These are phyloP conservation scores for Cubamyces lactineus DNA, from an alignment of 768 basidiomycete species.

Conservation along the genomic window DNA sequence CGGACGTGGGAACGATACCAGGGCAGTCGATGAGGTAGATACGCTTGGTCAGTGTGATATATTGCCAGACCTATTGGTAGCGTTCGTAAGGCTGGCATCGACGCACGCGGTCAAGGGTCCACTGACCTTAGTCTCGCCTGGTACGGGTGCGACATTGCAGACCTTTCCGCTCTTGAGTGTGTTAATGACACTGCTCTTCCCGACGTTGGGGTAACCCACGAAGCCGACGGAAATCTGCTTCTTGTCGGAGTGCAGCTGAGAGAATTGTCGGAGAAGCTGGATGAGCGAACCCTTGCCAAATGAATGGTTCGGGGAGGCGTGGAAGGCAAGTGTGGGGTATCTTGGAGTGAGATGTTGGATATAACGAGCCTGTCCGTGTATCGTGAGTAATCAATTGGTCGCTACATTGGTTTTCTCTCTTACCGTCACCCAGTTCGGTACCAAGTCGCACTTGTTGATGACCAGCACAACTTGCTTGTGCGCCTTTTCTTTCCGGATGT, in stretches of 20 bases:
- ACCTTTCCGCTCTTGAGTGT: constrained; percentile 98
- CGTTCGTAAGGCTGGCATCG: no score
- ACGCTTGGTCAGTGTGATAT: constrained; percentile 92
- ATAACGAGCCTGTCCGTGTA: constrained; percentile 75
- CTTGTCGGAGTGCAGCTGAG: constrained; percentile 96
- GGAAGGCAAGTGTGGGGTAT: constrained; percentile 97
- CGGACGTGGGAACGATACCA: constrained; percentile 94
- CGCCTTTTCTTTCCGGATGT: constrained; percentile 92
- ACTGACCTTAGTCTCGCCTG: constrained; percentile 90
- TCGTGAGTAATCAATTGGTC: neutral
- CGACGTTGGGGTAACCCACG: constrained; percentile 97
- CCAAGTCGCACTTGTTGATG: constrained; percentile 97
- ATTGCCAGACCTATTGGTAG: constrained; percentile 83
- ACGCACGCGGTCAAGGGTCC: neutral
- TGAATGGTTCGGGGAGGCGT: constrained; percentile 98
- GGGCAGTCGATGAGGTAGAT: constrained; percentile 99
- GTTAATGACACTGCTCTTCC: constrained; percentile 97
- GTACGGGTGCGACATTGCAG: constrained; percentile 94
- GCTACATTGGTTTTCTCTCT: constrained; percentile 32
- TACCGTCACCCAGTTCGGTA: constrained; percentile 98
- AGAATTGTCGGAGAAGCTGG: constrained; percentile 94
- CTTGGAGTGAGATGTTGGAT: constrained; percentile 93
- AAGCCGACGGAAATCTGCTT: constrained; percentile 99
- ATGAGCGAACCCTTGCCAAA: constrained; percentile 99
- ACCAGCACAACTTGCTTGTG: constrained; percentile 97